Base-by-base conservation (phyloP, 495 filamentous ascomycete species). In the Xylaria bambusicola region DNA sequence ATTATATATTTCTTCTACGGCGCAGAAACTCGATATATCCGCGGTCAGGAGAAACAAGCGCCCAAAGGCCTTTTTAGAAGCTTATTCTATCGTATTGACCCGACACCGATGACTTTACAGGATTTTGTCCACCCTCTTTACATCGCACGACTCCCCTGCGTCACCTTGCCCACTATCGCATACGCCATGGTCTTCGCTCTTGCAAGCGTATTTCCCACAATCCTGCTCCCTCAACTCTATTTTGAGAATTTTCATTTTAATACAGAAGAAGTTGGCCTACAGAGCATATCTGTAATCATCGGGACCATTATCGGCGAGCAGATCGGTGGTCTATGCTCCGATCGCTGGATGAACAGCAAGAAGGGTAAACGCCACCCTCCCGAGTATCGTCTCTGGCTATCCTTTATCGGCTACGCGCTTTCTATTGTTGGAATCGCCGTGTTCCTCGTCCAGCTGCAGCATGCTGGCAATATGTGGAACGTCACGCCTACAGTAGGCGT, bases 1-100 rank as follows among this genome's bases (percentile, higher is more conserved):
- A 69, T 84, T 51, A 56, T 80, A 33, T 85, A 84, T 60, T 56
- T 84, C 42, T 82, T 84, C 73, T 69, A 84, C n/a, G 77, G 80
- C 27, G 78, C 81, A 0, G 83, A 86, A 64, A 81, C 83, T 13
- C 80, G 75, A 42, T 84, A 82, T 61, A 62, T 84, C 21, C 20
- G 26, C 23, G 23, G 36, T 13, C 31, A 40, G 13, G 33, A 45
- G 3, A 45, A 18, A 73, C 71, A 60, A 73, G 73, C 46, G 66
- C 66, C 18, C 63, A 77, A 58, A 81, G 80, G 59, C 58, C 81
- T 57, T 70, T 58, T 13, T 66, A 84, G 60, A 62, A 67, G 17
- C 76, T 75, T 35, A 79, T 84, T 52, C 77, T 82, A 62, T 76
- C 49, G 49, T 13, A 52, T 52, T 7, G 33, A 52, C 20, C 18